Base-by-base conservation (phyloP, 164 flowering plant species). In the Magnolia officinalis region DNA sequence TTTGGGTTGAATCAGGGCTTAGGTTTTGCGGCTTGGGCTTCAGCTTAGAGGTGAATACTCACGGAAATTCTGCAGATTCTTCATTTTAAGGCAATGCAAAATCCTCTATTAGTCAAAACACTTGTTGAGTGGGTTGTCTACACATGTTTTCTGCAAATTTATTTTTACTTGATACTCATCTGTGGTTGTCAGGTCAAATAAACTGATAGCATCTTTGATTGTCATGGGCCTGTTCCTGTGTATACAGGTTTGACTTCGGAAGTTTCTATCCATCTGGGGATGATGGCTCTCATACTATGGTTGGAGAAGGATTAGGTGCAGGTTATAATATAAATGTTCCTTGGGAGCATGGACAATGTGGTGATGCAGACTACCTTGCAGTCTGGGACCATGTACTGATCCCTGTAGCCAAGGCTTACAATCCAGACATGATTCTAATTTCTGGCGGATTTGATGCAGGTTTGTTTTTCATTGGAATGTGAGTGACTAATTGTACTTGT, bases 391-490 rank as follows among this genome's bases (percentile, higher is more conserved):
- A 92, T 80, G 78, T 96, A 52, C 83, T 96, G 83, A 79, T 92
- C 83, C 99, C 99, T 77, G 90, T 94, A 80, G 95, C 95, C 6
- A 90, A 83, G 85, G 89, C 86, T 76, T 96, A 87, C 78, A 80
- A 86, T 79, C 99, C 99, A 20, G 99, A 96, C 74, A 81, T 96
- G 71, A 85, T 96, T 67, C 81, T 96, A 6, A 78, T 96, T 70
- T 96, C 99, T 78, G 99, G 94, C 49, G 99, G 99, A 79, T 96
- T 94, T 85, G 99, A 96, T 90, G 97, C 98, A 88, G 99, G 99
- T 94, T 59, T 68, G 81, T 10, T 68, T 72, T 73, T 29, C 58
- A 76, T 29, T 7, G 24, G 31, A 58, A 16, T 66, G 21, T 11
- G 4, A 52, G 63, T 66, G n/a, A 55, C 61, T 64, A 67, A 1